Evolutionary conservation across 2,329 filamentous ascomycete genomes (phyloP).

Genomic region (Alternaria arborescens): DNA sequence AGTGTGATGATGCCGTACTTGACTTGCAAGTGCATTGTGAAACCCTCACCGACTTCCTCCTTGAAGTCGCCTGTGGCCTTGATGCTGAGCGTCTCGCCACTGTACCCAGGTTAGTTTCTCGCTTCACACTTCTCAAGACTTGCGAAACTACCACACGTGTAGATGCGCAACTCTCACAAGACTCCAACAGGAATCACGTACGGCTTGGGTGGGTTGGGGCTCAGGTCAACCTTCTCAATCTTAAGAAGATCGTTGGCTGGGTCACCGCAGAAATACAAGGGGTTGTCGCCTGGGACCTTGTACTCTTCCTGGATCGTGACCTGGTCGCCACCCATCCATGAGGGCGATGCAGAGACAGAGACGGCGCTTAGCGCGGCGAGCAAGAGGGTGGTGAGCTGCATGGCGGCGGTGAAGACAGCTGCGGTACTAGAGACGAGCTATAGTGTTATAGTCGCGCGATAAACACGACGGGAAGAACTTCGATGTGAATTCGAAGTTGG

Average conservation of each 20-base stretch:
- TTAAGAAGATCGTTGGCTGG: slow-evolving; percentile 74
- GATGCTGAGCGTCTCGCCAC: slow-evolving; percentile 80
- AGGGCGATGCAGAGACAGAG: slow-evolving; percentile 52
- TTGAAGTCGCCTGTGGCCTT: slow-evolving; percentile 78
- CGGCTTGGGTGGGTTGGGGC: slow-evolving; percentile 87
- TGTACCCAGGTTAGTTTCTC: slow-evolving; percentile 50
- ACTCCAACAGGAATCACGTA: slow-evolving; percentile 62
- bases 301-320: slow-evolving; percentile 61
- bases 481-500: slow-evolving; percentile 1
- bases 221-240: slow-evolving; percentile 81
- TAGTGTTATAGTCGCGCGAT: background rate
- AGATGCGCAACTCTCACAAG: background rate
- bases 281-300: slow-evolving; percentile 84
- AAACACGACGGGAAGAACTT: background rate
- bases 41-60: slow-evolving; percentile 76
- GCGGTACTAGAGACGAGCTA: background rate
- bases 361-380: slow-evolving; percentile 56
- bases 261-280: slow-evolving; percentile 79
- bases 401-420: slow-evolving; percentile 24
- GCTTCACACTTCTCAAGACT: background rate
- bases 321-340: slow-evolving; percentile 55
- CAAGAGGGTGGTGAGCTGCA: slow-evolving; percentile 50
- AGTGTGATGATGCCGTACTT: slow-evolving; percentile 95
- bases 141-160: background rate
- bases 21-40: slow-evolving; percentile 83